Evolutionary conservation across 1,284 basidiomycete genomes (phyloP).

Genomic region (Leccinum pachyderme): DNA sequence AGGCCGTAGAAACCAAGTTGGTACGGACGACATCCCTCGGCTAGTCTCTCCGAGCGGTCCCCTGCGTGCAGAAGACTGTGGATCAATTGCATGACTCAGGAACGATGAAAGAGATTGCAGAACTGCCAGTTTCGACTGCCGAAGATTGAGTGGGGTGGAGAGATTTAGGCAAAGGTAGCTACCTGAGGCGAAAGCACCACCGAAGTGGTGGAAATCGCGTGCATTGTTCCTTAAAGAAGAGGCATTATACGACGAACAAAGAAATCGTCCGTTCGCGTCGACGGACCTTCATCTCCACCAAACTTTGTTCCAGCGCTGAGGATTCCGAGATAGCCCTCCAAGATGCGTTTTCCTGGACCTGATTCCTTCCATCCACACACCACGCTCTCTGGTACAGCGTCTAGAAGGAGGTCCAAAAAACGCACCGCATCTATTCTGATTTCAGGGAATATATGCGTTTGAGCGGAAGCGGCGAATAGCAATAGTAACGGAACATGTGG

Average conservation of each 20-base stretch:
- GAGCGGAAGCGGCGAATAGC: conserved; percentile 86
- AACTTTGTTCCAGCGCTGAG: conserved; percentile 65
- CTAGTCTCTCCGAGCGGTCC: conserved; percentile 11
- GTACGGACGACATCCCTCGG: conserved; percentile 21
- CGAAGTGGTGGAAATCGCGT: conserved; percentile 60
- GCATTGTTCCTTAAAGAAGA: conserved; percentile 40
- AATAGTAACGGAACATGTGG: conserved; percentile 76
- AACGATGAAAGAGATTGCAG: conserved; percentile 62
- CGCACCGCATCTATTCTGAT: conserved; percentile 89
- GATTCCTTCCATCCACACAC: conserved; percentile 65
- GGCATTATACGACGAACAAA: not conserved
- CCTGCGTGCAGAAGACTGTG: conserved; percentile 8
- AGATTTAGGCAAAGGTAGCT: conserved; percentile 23
- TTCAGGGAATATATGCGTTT: conserved; percentile 94
- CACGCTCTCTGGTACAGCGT: conserved; percentile 66
- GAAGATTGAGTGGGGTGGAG: conserved; percentile 6
- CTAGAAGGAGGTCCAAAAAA: conserved; percentile 78
- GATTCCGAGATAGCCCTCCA: conserved; percentile 76
- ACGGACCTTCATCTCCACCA: conserved; percentile 53
- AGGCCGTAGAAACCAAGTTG: conserved; percentile 52
- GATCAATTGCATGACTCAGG: conserved; percentile 43
- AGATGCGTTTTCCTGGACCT: conserved; percentile 46
- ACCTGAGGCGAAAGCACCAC: conserved; percentile 66
- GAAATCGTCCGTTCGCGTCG: not conserved
- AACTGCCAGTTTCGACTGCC: conserved; percentile 61